Percentiles rank a stretch among this genome's conserved stretches.
Conservation (phyloP, 768 basidiomycete species). For the Russula emetica region DNA sequence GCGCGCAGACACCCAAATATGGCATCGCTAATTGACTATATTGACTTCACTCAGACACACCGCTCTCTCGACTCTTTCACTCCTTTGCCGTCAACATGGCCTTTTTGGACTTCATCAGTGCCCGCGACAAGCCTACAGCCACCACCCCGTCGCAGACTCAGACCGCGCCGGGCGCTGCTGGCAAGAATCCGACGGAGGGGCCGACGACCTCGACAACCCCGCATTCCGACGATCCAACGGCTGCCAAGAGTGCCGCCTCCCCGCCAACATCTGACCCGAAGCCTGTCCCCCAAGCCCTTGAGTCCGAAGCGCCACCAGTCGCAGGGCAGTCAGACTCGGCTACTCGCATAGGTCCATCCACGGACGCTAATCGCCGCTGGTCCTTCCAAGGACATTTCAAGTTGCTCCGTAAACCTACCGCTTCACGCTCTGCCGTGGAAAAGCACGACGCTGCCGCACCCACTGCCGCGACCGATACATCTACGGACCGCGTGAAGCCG, state of each 20-base stretch:
- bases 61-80: background rate
- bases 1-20: background rate
- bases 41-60: background rate
- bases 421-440: constrained; percentile 3
- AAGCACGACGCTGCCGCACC: background rate
- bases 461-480: constrained; percentile 1
- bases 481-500: background rate
- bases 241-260: background rate
- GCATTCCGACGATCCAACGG: background rate
- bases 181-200: constrained; percentile 1
- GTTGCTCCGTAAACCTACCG: constrained; percentile 8
- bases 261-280: background rate
- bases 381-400: constrained; percentile 15
- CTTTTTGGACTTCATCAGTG: constrained; percentile 4
- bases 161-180: background rate
- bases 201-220: background rate
- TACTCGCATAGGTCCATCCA: background rate
- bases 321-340: background rate
- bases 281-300: background rate
- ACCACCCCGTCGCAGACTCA: background rate
- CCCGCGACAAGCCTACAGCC: constrained; percentile 4
- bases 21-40: background rate
- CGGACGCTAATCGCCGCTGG: constrained; percentile 4
- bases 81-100: constrained; percentile 1
- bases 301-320: background rate